Evolutionary conservation across 176 grass and related monocot species (phyloP).

Genomic region (Cenchrus purpureus): DNA sequence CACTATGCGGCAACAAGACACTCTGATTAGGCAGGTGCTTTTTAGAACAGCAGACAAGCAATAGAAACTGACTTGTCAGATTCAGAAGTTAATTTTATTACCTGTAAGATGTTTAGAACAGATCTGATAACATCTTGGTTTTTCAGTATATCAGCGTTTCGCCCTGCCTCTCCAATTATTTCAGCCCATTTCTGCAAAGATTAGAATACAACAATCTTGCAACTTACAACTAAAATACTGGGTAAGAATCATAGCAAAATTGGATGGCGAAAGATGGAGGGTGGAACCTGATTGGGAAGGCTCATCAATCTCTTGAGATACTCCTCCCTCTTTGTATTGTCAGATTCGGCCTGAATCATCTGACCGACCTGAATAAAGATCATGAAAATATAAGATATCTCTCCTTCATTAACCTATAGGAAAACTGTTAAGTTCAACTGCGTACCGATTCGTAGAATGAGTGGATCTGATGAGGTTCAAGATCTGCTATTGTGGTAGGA

Average conservation of each 20-base stretch:
- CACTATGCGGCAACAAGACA: not conserved
- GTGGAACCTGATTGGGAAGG: constrained; percentile 89
- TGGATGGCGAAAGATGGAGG: not conserved
- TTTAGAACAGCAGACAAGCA: not conserved
- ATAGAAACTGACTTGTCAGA: not conserved
- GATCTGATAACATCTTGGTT: constrained; percentile 97
- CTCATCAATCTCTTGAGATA: constrained; percentile 99
- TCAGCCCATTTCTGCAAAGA: constrained; percentile 94
- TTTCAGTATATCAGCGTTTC: constrained; percentile 89
- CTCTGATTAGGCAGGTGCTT: not conserved
- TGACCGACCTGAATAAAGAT: constrained; percentile 60
- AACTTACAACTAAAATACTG: constrained; percentile 15
- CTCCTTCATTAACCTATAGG: not conserved
- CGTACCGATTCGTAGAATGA: constrained; percentile 98
- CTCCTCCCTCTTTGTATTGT: constrained; percentile 91
- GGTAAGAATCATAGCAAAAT: not conserved
- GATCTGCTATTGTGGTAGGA: constrained; percentile 79
- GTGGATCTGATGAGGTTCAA: constrained; percentile 98
- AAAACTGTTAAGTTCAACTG: constrained; percentile 21
- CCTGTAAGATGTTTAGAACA: constrained; percentile 99
- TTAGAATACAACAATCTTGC: constrained; percentile 1
- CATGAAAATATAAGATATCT: constrained; percentile 22
- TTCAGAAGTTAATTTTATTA: constrained; percentile 55
- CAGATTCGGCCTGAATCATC: constrained; percentile 99
- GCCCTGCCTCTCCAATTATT: constrained; percentile 96